Percentiles rank a stretch among this genome's conserved stretches.
Conservation (phyloP, 2,329 filamentous ascomycete genomes). For the Trichophyton benhamiae region DNA sequence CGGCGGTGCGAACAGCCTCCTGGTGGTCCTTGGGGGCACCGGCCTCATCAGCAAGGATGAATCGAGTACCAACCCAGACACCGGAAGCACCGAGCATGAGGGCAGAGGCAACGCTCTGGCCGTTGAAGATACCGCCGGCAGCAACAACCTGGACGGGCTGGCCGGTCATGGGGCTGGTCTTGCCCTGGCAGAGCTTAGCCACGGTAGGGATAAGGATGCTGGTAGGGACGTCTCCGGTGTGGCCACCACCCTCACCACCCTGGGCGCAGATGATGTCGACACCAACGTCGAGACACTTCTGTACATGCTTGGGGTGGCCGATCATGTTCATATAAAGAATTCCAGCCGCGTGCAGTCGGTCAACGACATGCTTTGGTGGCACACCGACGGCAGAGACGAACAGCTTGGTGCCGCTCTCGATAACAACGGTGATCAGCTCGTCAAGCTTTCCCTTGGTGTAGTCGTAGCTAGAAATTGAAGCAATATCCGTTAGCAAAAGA, state of each 20-base stretch:
- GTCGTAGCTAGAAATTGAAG: constrained; percentile 59
- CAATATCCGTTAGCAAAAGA: constrained; percentile 7
- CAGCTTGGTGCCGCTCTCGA: constrained; percentile 77
- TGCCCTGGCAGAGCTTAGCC: constrained; percentile 64
- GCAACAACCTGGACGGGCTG: constrained; percentile 82
- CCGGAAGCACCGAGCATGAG: constrained; percentile 85
- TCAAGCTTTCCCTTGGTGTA: constrained; percentile 98
- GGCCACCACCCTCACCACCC: constrained; percentile 92
- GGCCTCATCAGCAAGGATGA: constrained; percentile 87
- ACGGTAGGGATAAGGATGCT: constrained; percentile 85
- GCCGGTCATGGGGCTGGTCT: constrained; percentile 78
- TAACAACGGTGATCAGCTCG: constrained; percentile 81
- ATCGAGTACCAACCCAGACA: constrained; percentile 95
- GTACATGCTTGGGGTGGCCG: constrained; percentile 96
- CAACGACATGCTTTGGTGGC: constrained; percentile 76
- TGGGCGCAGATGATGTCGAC: constrained; percentile 97
- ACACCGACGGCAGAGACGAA: constrained; percentile 97
- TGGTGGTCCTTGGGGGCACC: constrained; percentile 89
- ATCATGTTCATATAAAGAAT: constrained; percentile 99
- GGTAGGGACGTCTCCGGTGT: constrained; percentile 89
- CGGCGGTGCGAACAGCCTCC: constrained; percentile 80
- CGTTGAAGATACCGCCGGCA: constrained; percentile 88
- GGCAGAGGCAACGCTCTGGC: constrained; percentile 74
- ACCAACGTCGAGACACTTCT: constrained; percentile 85
- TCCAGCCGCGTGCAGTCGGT: constrained; percentile 74